Evolutionary conservation across 2,329 filamentous ascomycete species (phyloP), one percentile per base, ranked within the genome.

Genomic region (Hysterium pulicare): DNA sequence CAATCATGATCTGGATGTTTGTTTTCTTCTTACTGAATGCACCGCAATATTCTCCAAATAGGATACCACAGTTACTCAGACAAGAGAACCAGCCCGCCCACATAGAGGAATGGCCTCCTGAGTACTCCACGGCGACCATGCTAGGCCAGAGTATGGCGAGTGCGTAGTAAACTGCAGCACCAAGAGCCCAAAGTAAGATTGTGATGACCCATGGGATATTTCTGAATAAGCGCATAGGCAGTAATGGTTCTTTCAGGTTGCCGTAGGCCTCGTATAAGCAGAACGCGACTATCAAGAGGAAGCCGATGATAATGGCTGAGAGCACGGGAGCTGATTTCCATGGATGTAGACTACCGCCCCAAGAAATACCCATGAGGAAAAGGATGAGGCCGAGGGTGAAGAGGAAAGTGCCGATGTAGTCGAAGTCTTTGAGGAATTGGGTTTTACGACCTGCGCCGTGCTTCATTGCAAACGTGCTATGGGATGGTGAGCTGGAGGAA

Each of bases 311-410:
- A 2, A 82, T 51, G 0, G 76, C 74, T 0, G 66, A 64, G 34
- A 82, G 70, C 6, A 81, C 75, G 45, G 75, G 71, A 0, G 67
- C 58, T 0, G 75, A 76, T 2, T 67, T 52, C 78, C 78, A 82
- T 1, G 70, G 49, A 45, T 78, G 77, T 36, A 31, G 13, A 9
- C n/a, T 11, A 15, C 69, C 68, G 19, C 68, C 70, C 62, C 68
- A 70, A 11, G 62, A 66, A 32, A 72, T 55, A 7, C 68, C 68
- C 52, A 72, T 63, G 9, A 71, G 50, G 36, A 71, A 60, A 1
- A 71, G 48, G 4, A 64, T 64, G 1, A 69, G 59, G 6, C 68
- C 67, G 6, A 59, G 62, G 4, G 62, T 64, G 59, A 60, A 71
- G 31, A 72, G 53, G 50, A 70, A 63, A 30, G 66, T 62, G 2